phyloP scores from a whole-genome alignment of 441 rosid species.

The Breynia disticha region DNA sequence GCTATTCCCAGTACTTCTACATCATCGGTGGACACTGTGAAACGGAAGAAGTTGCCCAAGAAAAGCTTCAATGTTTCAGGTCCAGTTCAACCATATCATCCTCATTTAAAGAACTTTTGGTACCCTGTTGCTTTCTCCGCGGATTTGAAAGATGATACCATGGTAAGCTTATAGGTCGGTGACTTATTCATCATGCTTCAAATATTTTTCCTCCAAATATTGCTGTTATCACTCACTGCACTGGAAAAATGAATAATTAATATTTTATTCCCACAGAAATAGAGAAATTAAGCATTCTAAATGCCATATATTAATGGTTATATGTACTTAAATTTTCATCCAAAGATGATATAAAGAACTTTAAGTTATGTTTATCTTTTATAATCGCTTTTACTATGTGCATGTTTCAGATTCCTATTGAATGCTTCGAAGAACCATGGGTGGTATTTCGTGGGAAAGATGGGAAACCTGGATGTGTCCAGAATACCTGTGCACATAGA shows the following conservation, averaged over 20 bases:
- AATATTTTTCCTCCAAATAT: neutral
- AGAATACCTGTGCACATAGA: constrained; percentile 91
- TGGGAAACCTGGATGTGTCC: constrained; percentile 87
- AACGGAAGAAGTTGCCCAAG: constrained; percentile 34
- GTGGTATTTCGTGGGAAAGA: constrained; percentile 85
- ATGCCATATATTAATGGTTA: too few species aligned
- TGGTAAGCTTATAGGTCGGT: constrained; percentile 42
- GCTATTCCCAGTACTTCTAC: constrained; percentile 39
- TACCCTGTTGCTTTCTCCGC: constrained; percentile 78
- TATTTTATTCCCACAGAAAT: too few species aligned
- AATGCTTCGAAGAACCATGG: constrained; percentile 94
- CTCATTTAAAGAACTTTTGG: constrained; percentile 78
- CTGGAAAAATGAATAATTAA: too few species aligned
- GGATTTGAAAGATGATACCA: constrained; percentile 74
- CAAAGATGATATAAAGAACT: neutral
- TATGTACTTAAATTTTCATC: too few species aligned
- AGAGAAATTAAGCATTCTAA: too few species aligned
- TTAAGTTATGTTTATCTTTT: neutral
- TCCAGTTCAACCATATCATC: constrained; percentile 72
- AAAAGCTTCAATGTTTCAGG: constrained; percentile 81
- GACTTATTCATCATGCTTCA: neutral
- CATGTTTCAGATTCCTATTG: constrained; percentile 60
- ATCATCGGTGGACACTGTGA: constrained; percentile 23
- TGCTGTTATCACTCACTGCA: too few species aligned
- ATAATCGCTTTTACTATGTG: neutral